Percentiles rank a stretch among this genome's conserved stretches.
phyloP scores from a whole-genome alignment of 2,329 filamentous ascomycete species.

The Sarocladium oryzae region DNA sequence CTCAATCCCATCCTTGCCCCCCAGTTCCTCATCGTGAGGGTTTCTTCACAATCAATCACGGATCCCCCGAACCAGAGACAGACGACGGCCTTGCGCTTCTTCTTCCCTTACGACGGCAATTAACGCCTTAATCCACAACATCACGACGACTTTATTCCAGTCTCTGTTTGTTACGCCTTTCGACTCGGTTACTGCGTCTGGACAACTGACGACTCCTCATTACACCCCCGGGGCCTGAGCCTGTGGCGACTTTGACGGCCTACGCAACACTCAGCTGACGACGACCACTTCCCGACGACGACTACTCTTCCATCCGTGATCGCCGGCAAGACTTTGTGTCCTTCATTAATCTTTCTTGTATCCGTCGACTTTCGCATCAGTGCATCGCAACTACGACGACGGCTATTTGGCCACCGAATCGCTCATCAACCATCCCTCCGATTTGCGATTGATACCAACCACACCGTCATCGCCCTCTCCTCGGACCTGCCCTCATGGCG shows the following conservation, averaged over 20 bases:
- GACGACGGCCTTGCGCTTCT: background rate
- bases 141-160: background rate
- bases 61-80: background rate
- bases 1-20: conserved; percentile 5
- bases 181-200: conserved; percentile 1
- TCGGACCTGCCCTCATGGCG: conserved; percentile 26
- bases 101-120: background rate
- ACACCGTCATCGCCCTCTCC: background rate
- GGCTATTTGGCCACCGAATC: background rate
- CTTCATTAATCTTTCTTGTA: background rate
- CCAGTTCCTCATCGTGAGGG: conserved; percentile 8
- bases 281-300: conserved; percentile 11
- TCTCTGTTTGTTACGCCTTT: background rate
- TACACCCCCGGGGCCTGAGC: background rate
- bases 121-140: background rate
- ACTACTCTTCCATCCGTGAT: conserved; percentile 9
- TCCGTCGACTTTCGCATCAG: background rate
- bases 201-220: conserved; percentile 3
- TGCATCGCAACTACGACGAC: background rate
- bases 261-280: conserved; percentile 15
- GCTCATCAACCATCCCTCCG: background rate
- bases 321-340: background rate
- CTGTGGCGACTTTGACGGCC: conserved; percentile 15
- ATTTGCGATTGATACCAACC: conserved; percentile 4
- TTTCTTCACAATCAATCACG: background rate